Conservation (phyloP, 495 filamentous ascomycete genomes). For the Trichoderma asperelloides region DNA sequence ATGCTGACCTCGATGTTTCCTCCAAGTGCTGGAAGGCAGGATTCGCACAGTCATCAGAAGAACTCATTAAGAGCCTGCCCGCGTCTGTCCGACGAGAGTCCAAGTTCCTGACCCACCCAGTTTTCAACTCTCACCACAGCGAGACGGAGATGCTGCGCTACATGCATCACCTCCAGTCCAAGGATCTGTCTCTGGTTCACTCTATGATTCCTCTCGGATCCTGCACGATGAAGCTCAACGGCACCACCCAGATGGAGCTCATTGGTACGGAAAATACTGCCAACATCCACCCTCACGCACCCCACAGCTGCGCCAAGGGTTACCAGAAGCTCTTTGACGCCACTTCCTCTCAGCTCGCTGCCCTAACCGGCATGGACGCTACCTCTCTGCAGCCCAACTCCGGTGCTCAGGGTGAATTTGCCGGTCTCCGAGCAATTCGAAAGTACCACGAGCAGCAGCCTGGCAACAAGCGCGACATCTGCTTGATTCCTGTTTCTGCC, state of each 20-base stretch:
- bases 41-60: constrained; percentile 11
- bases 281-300: constrained; percentile 77
- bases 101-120: constrained; percentile 76
- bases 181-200: constrained; percentile 89
- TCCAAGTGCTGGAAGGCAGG: constrained; percentile 16
- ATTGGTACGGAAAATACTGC: constrained; percentile 71
- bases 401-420: constrained; percentile 93
- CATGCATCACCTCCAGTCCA: constrained; percentile 89
- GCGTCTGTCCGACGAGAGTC: constrained; percentile 61
- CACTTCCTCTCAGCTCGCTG: constrained; percentile 65
- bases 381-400: constrained; percentile 95
- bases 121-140: constrained; percentile 95
- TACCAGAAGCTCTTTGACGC: constrained; percentile 63
- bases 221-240: constrained; percentile 99
- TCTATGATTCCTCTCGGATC: constrained; percentile 99
- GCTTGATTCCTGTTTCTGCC: constrained; percentile 91
- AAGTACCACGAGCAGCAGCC: constrained; percentile 66
- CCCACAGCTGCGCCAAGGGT: constrained; percentile 52
- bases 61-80: constrained; percentile 36
- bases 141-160: constrained; percentile 95
- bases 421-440: constrained; percentile 86
- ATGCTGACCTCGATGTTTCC: constrained; percentile 27
- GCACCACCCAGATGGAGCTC: constrained; percentile 37
- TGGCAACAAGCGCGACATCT: constrained; percentile 72
- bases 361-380: constrained; percentile 85